These are phyloP conservation scores for Chondrus crispus DNA, from an alignment of 23 red algal genomes.

Conservation along the genomic window DNA sequence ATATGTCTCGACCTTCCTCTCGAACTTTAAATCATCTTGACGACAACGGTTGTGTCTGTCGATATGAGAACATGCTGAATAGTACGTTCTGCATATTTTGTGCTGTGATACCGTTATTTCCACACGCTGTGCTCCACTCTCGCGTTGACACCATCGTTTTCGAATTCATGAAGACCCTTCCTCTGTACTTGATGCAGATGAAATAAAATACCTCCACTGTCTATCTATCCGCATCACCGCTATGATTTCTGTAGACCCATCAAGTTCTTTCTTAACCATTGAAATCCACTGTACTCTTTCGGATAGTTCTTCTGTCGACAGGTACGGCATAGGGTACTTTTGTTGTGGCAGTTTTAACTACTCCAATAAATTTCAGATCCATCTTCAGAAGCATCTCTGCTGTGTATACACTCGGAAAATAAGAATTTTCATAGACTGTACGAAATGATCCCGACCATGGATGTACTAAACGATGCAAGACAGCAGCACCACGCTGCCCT, in stretches of 20 bases:
- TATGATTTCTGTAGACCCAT: neutral
- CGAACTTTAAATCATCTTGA: constrained; percentile 14
- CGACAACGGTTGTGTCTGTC: neutral
- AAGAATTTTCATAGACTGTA: constrained; percentile 22
- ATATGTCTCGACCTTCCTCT: neutral
- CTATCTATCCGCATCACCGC: constrained; percentile 21
- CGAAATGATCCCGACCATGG: neutral
- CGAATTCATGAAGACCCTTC: neutral
- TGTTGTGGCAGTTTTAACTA: constrained; percentile 27
- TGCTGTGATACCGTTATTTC: neutral
- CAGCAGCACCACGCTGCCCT: neutral
- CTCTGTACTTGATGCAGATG: neutral
- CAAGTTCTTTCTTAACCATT: neutral
- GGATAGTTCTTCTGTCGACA: neutral
- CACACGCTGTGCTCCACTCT: neutral
- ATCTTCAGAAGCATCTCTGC: neutral
- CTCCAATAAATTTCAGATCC: constrained; percentile 11
- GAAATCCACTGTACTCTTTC: neutral
- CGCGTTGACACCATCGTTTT: neutral
- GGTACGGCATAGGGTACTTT: neutral
- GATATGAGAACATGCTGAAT: neutral
- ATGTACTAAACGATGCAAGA: neutral
- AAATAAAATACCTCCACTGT: neutral
- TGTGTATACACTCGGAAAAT: constrained; percentile 1
- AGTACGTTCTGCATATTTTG: neutral